Percentiles rank a stretch among this genome's conserved stretches.
Evolutionary conservation across 1,284 basidiomycete species (phyloP).

Genomic region (Irpex sp.): DNA sequence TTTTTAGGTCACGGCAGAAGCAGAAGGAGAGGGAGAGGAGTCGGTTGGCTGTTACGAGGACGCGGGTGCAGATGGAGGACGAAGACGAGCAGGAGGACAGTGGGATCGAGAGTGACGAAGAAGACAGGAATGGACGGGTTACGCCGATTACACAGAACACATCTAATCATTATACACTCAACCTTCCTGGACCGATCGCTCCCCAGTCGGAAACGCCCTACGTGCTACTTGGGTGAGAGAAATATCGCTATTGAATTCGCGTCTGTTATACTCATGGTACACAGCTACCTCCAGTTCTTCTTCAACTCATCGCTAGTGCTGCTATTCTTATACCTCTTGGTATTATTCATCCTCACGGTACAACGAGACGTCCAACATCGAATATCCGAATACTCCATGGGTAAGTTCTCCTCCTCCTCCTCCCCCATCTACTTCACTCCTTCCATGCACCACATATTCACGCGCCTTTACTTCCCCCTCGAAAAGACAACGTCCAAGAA

Average conservation of each 20-base stretch:
- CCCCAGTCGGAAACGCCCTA: constrained; percentile 61
- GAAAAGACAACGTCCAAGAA: constrained; percentile 80
- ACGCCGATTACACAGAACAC: constrained; percentile 45
- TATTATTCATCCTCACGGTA: constrained; percentile 86
- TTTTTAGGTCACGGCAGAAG: constrained; percentile 54
- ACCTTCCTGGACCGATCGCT: constrained; percentile 56
- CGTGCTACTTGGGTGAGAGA: constrained; percentile 69
- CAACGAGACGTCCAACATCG: constrained; percentile 87
- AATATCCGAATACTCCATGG: constrained; percentile 85
- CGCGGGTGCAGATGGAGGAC: constrained; percentile 24
- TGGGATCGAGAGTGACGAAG: constrained; percentile 28
- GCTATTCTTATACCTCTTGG: constrained; percentile 79
- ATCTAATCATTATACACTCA: constrained; percentile 76
- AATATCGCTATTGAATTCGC: constrained; percentile 13
- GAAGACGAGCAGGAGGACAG: constrained; percentile 36
- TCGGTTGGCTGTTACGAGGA: constrained; percentile 18
- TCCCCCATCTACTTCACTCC: neutral
- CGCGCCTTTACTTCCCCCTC: constrained; percentile 4
- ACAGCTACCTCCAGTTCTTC: constrained; percentile 87
- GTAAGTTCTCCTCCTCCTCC: constrained; percentile 38
- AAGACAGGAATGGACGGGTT: constrained; percentile 23
- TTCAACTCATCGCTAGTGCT: constrained; percentile 89
- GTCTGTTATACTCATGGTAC: constrained; percentile 3
- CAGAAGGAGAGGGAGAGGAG: constrained; percentile 30
- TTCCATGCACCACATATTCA: too few relatives aligned